phyloP scores from a whole-genome alignment of 192 early-diverging fungal species.

The Umbelopsis vinacea region DNA sequence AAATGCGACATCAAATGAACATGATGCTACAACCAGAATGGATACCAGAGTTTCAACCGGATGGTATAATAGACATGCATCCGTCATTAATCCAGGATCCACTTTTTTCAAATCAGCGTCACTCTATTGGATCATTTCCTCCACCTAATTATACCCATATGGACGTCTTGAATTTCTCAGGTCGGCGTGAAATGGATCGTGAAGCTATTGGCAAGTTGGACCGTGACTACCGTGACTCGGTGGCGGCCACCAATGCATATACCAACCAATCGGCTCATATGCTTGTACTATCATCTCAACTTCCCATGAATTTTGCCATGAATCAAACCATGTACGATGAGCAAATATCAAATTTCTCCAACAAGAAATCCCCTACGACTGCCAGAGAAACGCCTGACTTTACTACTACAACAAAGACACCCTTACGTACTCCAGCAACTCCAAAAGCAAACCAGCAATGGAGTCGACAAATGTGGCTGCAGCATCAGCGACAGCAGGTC shows the following conservation, averaged over 20 bases:
- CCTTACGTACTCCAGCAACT: background rate
- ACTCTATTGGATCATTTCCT: conserved; percentile 10
- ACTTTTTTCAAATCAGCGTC: conserved; percentile 2
- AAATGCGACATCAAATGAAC: conserved; percentile 13
- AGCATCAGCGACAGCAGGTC: background rate
- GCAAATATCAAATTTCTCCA: background rate
- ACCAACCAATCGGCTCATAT: conserved; percentile 17
- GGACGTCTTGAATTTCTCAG: conserved; percentile 8
- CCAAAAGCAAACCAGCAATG: background rate
- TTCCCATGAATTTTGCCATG: conserved; percentile 18
- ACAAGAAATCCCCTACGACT: background rate
- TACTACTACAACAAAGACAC: background rate
- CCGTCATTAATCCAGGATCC: conserved; percentile 4
- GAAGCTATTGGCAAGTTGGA: conserved; percentile 16
- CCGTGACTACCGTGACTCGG: conserved; percentile 5
- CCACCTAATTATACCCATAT: conserved; percentile 18
- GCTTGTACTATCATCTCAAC: conserved; percentile 5
- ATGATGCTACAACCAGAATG: conserved; percentile 15
- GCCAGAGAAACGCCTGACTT: conserved; percentile 4
- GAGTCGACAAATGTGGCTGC: background rate
- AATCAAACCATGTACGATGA: conserved; percentile 12
- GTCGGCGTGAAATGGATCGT: conserved; percentile 19
- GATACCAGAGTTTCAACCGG: conserved; percentile 8
- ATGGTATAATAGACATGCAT: conserved; percentile 12
- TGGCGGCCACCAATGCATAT: conserved; percentile 8